phyloP scores from a whole-genome alignment of 2,329 filamentous ascomycete species.

The Fusarium avenaceum region DNA sequence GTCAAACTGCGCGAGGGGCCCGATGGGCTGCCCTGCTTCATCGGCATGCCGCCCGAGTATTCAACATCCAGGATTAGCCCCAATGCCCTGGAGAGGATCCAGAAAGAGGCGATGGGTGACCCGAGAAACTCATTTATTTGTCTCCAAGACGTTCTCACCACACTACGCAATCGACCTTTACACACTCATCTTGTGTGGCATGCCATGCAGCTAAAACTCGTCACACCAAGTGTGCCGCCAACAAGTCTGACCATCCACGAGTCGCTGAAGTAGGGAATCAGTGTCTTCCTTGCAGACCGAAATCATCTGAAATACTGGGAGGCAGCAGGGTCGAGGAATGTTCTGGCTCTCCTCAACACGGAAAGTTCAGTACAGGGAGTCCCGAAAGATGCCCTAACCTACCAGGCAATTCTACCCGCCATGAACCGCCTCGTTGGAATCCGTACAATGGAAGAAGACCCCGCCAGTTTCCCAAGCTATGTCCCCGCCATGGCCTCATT shows the following conservation, averaged over 20 bases:
- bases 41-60: slow-evolving; percentile 4
- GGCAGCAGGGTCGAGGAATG: not conserved
- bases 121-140: not conserved
- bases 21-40: slow-evolving; percentile 7
- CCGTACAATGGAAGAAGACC: not conserved
- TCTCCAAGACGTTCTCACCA: not conserved
- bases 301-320: slow-evolving; percentile 1
- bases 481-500: slow-evolving; percentile 2
- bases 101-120: not conserved
- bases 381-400: not conserved
- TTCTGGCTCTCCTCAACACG: not conserved
- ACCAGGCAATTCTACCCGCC: not conserved
- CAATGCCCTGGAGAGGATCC: not conserved
- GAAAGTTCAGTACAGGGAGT: not conserved
- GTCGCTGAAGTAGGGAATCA: not conserved
- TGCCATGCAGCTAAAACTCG: not conserved
- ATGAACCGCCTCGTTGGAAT: slow-evolving; percentile 14
- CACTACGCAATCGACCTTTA: not conserved
- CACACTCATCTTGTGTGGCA: slow-evolving; percentile 6
- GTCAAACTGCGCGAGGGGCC: slow-evolving; percentile 3
- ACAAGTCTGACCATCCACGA: not conserved
- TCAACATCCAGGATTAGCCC: not conserved
- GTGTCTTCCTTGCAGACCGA: not conserved
- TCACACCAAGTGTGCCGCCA: fast-evolving
- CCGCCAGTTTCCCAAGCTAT: not conserved